These are phyloP conservation scores for Globisporangium alternatum DNA, from an alignment of 352 stramenopile genomes.

Conservation along the genomic window DNA sequence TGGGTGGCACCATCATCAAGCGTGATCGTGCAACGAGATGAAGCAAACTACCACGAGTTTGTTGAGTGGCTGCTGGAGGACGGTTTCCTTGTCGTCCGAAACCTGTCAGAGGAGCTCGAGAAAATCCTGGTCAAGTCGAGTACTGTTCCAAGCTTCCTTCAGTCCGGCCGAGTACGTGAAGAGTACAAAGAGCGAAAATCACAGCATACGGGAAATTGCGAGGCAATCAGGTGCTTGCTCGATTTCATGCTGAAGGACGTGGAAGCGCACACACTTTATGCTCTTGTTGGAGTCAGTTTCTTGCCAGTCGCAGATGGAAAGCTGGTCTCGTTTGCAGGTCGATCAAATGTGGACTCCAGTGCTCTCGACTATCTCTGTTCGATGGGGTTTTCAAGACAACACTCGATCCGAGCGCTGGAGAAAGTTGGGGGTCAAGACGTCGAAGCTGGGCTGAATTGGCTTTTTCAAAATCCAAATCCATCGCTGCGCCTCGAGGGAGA, in stretches of 20 bases:
- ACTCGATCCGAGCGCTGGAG: slow-evolving; percentile 39
- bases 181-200: slow-evolving; percentile 41
- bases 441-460: slow-evolving; percentile 63
- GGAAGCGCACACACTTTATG: slow-evolving; percentile 14
- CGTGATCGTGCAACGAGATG: slow-evolving; percentile 40
- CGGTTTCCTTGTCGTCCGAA: slow-evolving; percentile 40
- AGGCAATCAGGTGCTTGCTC: slow-evolving; percentile 35
- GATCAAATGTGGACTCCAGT: slow-evolving; percentile 21
- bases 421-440: slow-evolving; percentile 32
- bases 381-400: slow-evolving; percentile 62
- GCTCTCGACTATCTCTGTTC: slow-evolving; percentile 50
- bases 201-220: slow-evolving; percentile 33
- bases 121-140: slow-evolving; percentile 41
- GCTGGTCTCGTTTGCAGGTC: slow-evolving; percentile 35
- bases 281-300: slow-evolving; percentile 49
- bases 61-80: slow-evolving; percentile 48
- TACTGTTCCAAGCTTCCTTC: slow-evolving; percentile 40
- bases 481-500: slow-evolving; percentile 12
- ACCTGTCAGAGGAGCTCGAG: slow-evolving; percentile 47
- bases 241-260: slow-evolving; percentile 56
- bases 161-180: slow-evolving; percentile 31
- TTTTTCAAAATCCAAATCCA: slow-evolving; percentile 56
- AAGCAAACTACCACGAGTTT: slow-evolving; percentile 31
- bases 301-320: slow-evolving; percentile 56
- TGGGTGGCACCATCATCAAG: slow-evolving; percentile 43